phyloP scores from a whole-genome alignment of 208 protist species.

The Trypanosoma avium region DNA sequence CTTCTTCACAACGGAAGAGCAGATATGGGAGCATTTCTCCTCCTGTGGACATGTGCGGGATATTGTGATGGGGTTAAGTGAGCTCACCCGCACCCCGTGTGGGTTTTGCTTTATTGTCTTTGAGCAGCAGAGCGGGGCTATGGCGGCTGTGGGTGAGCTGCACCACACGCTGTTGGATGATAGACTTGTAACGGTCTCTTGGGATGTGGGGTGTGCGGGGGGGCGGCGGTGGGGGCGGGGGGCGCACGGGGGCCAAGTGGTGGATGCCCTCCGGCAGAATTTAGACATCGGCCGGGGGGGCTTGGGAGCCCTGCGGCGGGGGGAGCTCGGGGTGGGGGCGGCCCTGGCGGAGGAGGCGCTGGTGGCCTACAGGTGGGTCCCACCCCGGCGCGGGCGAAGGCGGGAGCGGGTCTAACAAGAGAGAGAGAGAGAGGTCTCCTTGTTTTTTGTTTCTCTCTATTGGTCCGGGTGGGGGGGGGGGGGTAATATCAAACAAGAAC shows the following conservation, averaged over 20 bases:
- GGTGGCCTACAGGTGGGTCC: slow-evolving; percentile 70
- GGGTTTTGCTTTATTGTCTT: slow-evolving; percentile 99
- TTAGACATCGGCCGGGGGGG: slow-evolving; percentile 92
- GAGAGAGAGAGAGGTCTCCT: not conserved
- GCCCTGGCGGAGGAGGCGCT: slow-evolving; percentile 50
- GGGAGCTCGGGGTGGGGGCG: slow-evolving; percentile 57
- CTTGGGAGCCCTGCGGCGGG: slow-evolving; percentile 73
- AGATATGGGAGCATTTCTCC: slow-evolving; percentile 95
- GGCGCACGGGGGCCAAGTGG: slow-evolving; percentile 89
- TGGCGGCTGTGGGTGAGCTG: slow-evolving; percentile 87
- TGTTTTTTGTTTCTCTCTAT: too few species aligned
- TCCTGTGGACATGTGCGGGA: slow-evolving; percentile 94
- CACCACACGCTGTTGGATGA: slow-evolving; percentile 78
- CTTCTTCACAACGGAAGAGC: slow-evolving; percentile 98
- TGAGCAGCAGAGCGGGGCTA: slow-evolving; percentile 89
- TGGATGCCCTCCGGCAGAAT: slow-evolving; percentile 91
- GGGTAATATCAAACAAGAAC: too few species aligned
- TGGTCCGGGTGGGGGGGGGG: too few species aligned
- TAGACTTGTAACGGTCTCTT: slow-evolving; percentile 75
- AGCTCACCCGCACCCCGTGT: slow-evolving; percentile 93
- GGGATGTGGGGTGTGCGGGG: slow-evolving; percentile 84
- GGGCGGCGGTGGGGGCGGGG: slow-evolving; percentile 85
- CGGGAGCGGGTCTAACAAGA: slow-evolving; percentile 4
- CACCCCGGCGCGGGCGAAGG: slow-evolving; percentile 27
- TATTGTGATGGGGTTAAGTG: slow-evolving; percentile 98